Conservation (phyloP, 257 asterid species). For the Nyctanthes arbortristis region DNA sequence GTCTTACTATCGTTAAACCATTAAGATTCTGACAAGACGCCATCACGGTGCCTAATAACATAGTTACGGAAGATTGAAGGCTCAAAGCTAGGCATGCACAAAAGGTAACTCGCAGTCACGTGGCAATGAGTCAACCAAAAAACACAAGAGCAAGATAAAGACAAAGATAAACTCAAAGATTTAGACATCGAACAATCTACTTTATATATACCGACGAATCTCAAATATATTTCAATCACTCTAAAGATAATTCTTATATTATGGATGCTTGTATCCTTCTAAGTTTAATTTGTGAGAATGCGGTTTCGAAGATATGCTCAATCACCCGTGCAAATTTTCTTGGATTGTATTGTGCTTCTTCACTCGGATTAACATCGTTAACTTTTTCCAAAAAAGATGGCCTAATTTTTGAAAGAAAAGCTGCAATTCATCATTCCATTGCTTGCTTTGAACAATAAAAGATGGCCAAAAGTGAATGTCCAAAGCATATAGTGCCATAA, state of each 20-base stretch:
- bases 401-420: constrained; percentile 39
- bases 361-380: constrained; percentile 17
- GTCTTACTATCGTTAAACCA: too few relatives aligned
- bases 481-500: background rate
- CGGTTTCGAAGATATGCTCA: background rate
- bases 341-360: background rate
- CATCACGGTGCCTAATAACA: too few relatives aligned
- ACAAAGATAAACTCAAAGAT: too few relatives aligned
- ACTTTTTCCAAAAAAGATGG: constrained; percentile 28
- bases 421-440: constrained; percentile 44
- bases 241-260: background rate
- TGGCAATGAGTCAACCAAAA: background rate
- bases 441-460: constrained; percentile 32
- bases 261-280: too few relatives aligned
- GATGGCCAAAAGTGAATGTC: background rate
- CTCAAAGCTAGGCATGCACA: background rate
- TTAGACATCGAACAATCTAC: background rate
- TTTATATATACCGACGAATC: too few relatives aligned
- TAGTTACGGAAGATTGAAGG: too few relatives aligned
- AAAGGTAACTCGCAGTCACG: background rate
- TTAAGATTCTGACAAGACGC: too few relatives aligned
- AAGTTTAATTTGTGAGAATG: too few relatives aligned
- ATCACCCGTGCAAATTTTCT: background rate
- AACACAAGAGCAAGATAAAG: too few relatives aligned
- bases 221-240: too few relatives aligned